Evolutionary conservation across 441 rosid species (phyloP).

Genomic region (Breynia disticha): DNA sequence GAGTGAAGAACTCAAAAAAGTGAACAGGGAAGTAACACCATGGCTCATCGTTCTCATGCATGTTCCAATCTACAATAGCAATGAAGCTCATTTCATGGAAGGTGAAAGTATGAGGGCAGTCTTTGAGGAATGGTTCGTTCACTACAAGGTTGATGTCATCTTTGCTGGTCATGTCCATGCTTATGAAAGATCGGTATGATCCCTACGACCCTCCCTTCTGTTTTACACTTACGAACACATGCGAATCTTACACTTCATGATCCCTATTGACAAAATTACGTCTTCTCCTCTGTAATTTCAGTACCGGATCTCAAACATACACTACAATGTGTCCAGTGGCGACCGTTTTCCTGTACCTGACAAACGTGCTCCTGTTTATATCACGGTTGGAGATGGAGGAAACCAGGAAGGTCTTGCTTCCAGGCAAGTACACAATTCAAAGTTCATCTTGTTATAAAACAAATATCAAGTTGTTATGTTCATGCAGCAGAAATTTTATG

Average conservation of each 20-base stretch:
- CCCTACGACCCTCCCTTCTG: no score
- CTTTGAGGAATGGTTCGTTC: slow-evolving; percentile 34
- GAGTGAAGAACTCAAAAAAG: slow-evolving; percentile 27
- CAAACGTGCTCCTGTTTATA: slow-evolving; percentile 75
- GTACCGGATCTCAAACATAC: slow-evolving; percentile 78
- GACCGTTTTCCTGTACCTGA: slow-evolving; percentile 55
- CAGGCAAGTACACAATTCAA: slow-evolving; percentile 32
- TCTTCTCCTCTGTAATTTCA: slow-evolving; percentile 10
- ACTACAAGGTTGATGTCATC: slow-evolving; percentile 28
- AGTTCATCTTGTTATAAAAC: no score
- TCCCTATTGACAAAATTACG: no score
- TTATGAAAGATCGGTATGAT: slow-evolving; percentile 42
- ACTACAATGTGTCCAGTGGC: slow-evolving; percentile 61
- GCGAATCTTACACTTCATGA: no score
- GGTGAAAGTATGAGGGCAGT: slow-evolving; percentile 45
- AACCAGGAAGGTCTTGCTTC: slow-evolving; percentile 92
- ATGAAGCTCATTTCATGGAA: slow-evolving; percentile 38
- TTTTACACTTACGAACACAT: no score
- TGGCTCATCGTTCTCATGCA: slow-evolving; percentile 49
- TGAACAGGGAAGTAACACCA: slow-evolving; percentile 41
- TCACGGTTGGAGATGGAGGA: slow-evolving; percentile 95
- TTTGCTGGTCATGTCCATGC: slow-evolving; percentile 53
- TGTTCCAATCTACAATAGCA: slow-evolving; percentile 33
- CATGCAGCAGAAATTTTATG: not conserved
- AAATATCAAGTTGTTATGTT: not conserved